Evolutionary conservation across 2,329 filamentous ascomycete genomes (phyloP).

Genomic region (Falciphora oryzae): DNA sequence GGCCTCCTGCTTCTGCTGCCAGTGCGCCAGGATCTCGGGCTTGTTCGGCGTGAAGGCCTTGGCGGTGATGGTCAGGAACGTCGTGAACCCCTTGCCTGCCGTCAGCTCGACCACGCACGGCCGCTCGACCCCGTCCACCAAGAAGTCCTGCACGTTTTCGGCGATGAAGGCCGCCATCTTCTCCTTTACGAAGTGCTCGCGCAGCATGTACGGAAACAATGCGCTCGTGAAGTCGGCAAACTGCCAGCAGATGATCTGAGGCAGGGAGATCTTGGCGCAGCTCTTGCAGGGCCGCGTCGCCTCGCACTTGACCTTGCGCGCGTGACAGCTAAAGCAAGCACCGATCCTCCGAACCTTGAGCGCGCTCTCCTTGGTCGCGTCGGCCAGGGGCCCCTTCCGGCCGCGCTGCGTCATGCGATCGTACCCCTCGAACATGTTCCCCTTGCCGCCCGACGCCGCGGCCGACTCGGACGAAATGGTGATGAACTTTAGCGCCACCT

Average conservation of each 20-base stretch:
- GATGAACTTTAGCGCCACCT: constrained; percentile 37
- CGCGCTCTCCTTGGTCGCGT: constrained; percentile 48
- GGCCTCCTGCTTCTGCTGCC: constrained; percentile 36
- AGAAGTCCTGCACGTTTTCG: constrained; percentile 43
- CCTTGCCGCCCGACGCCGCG: constrained; percentile 41
- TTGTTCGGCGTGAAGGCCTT: constrained; percentile 47
- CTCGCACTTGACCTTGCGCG: constrained; percentile 54
- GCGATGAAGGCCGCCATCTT: constrained; percentile 41
- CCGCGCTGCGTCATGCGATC: constrained; percentile 49
- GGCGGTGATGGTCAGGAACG: constrained; percentile 41
- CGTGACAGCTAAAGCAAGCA: constrained; percentile 55
- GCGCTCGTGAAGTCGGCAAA: constrained; percentile 49
- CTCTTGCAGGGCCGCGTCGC: constrained; percentile 50
- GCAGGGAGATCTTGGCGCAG: constrained; percentile 46
- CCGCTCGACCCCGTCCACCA: constrained; percentile 33
- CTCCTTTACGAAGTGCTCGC: constrained; percentile 44
- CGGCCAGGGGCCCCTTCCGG: constrained; percentile 49
- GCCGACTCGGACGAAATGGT: constrained; percentile 51
- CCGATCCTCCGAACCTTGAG: constrained; percentile 48
- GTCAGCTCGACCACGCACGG: constrained; percentile 42
- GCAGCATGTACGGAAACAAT: constrained; percentile 47
- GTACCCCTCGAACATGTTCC: constrained; percentile 50
- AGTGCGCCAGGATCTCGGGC: constrained; percentile 43
- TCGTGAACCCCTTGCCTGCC: constrained; percentile 38
- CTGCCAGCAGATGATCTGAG: constrained; percentile 53